Evolutionary conservation across 2,329 filamentous ascomycete genomes (phyloP).

Genomic region (Aspergillus luchuensis): DNA sequence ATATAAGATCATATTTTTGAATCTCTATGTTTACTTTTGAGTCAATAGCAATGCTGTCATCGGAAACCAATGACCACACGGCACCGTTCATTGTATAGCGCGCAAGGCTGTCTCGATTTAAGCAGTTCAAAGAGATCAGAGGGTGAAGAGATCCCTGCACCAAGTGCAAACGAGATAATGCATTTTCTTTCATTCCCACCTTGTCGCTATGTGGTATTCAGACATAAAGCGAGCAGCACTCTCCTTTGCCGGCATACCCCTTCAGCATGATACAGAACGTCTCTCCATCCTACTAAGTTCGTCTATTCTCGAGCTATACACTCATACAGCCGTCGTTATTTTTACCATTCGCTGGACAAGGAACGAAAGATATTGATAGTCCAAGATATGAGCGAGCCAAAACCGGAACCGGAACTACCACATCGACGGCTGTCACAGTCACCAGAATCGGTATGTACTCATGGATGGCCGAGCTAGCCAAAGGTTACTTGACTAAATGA

Average conservation of each 20-base stretch:
- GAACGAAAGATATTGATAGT: neutral
- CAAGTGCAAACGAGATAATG: neutral
- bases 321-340: neutral
- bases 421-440: too few relatives aligned
- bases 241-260: neutral
- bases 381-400: neutral
- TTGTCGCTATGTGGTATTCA: neutral
- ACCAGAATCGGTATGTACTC: neutral
- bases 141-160: neutral
- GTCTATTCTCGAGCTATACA: neutral
- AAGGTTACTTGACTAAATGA: neutral
- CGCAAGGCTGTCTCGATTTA: neutral
- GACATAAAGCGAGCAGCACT: neutral
- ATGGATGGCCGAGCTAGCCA: neutral
- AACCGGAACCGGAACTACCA: neutral
- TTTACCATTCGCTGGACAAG: neutral
- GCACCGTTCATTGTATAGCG: neutral
- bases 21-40: neutral
- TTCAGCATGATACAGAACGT: neutral
- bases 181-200: neutral
- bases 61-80: neutral
- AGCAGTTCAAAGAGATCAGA: neutral
- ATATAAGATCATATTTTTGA: neutral
- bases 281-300: neutral
- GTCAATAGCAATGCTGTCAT: neutral